A percentile compares a stretch with the other conserved stretches of the same genome.
Evolutionary conservation across 139 green algal species (phyloP).

Genomic region (Closterium sp.): DNA sequence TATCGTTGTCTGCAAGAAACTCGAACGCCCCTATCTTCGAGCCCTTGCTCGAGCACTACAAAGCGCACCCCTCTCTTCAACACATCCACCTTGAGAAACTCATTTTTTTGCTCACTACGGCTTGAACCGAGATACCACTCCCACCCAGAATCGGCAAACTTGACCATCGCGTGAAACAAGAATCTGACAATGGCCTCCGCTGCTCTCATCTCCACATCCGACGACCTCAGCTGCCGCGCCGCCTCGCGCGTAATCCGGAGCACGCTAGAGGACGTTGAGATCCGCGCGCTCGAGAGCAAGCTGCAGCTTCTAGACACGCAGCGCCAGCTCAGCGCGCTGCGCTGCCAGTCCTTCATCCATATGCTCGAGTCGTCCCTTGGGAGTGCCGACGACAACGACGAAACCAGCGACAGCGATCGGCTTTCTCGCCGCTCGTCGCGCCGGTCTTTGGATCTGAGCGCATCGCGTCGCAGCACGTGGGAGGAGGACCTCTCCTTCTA

Average conservation of each 20-base stretch:
- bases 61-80: not conserved
- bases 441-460: not conserved
- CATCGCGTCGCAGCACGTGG: not conserved
- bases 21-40: too few relatives aligned
- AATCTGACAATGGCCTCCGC: not conserved
- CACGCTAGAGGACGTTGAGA: not conserved
- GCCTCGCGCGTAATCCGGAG: not conserved
- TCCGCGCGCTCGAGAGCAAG: constrained; percentile 10
- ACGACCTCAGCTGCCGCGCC: not conserved
- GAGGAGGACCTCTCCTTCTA: not conserved
- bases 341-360: not conserved
- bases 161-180: too few relatives aligned
- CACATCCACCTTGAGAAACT: not conserved
- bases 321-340: constrained; percentile 1
- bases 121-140: not conserved
- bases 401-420: not conserved
- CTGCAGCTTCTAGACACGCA: constrained; percentile 2
- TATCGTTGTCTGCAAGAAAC: too few relatives aligned
- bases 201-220: not conserved
- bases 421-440: not conserved
- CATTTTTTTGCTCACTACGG: not conserved
- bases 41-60: not conserved
- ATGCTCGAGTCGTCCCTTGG: not conserved
- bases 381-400: not conserved
- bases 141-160: too few relatives aligned